Base-by-base conservation (phyloP, 2,329 filamentous ascomycete genomes). In the Ophioceras dolichostomum region DNA sequence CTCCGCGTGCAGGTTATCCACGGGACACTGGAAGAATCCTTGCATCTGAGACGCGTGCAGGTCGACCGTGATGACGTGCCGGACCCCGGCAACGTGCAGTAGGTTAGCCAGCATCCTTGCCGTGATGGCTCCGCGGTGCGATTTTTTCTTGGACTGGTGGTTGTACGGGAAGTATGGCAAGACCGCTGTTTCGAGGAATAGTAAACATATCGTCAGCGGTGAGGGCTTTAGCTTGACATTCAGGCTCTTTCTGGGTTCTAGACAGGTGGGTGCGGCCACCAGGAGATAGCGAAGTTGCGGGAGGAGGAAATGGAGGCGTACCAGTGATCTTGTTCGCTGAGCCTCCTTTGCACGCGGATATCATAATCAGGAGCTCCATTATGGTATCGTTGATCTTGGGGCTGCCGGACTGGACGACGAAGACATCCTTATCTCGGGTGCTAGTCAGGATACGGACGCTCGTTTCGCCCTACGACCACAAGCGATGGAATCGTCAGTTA, bases 341-440 rank as follows among this genome's bases (percentile, higher is more conserved):
- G 47, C 89, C 91, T 54, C 91, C 88, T 62, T 95, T 96, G 73
- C 91, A 98, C 49, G 91, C 91, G 47, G 85, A 91, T 52, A 96
- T 95, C 85, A 98, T 94, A 61, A 98, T 96, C 55, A 98, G 74
- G 55, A 98, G 73, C 70, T 98, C 91, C 87, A 98, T 95, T 56
- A 98, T 87, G 53, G 86, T 93, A 64, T 98, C 91, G 60, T 98
- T 98, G 70, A 95, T 94, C 64, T 83, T 86, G 55, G 78, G 73
- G 63, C 91, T 95, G 46, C 91, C 91, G 44, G 89, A 96, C 67
- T 98, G 91, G 43, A 98, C 83, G 56, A 98, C 89, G 60, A 96
- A 98, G 51, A 98, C 89, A 72, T 98, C 89, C 61, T 96, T 93
- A 57, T 98, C 93, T 49, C 91, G 83, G 47, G 98, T 87, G 59